phyloP scores from a whole-genome alignment of 176 grass and related monocot species.

The Bothriochloa decipiens region DNA sequence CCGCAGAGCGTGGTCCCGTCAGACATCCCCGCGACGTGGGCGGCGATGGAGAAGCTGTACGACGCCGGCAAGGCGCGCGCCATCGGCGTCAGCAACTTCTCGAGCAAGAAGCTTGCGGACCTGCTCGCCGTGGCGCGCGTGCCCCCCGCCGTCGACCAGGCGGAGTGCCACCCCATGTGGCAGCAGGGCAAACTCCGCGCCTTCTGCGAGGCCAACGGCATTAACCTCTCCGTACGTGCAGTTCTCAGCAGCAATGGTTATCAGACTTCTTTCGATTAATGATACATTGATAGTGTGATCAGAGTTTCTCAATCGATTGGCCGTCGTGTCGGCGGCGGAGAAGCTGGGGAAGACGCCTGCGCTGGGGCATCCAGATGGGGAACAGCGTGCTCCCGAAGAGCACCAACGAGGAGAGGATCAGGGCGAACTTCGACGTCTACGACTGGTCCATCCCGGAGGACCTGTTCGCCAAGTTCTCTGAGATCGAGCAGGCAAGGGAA shows the following conservation, averaged over 20 bases:
- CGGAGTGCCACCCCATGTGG: slow-evolving; percentile 41
- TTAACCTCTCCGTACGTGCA: slow-evolving; percentile 64
- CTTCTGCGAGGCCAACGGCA: slow-evolving; percentile 53
- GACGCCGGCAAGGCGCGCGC: slow-evolving; percentile 61
- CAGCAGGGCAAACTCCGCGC: slow-evolving; percentile 35
- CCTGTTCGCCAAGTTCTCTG: slow-evolving; percentile 49
- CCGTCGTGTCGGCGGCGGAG: slow-evolving; percentile 32
- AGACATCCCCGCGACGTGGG: slow-evolving; percentile 59
- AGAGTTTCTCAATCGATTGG: background rate
- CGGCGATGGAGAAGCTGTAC: slow-evolving; percentile 63
- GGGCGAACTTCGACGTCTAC: slow-evolving; percentile 57
- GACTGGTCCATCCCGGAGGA: slow-evolving; percentile 68
- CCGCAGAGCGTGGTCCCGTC: slow-evolving; percentile 21
- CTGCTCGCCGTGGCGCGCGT: slow-evolving; percentile 55
- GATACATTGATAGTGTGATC: background rate
- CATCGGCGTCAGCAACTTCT: slow-evolving; percentile 80
- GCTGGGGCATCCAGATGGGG: slow-evolving; percentile 71
- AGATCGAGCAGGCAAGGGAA: slow-evolving; percentile 58
- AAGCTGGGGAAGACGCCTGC: slow-evolving; percentile 61
- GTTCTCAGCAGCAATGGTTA: background rate
- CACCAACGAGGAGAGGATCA: slow-evolving; percentile 51
- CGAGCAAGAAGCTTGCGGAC: slow-evolving; percentile 59
- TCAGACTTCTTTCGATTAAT: too few species aligned
- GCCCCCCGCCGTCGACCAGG: slow-evolving; percentile 58
- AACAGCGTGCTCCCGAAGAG: slow-evolving; percentile 78